Base-by-base conservation (phyloP, 176 grass and related monocot species). In the Bonia amplexicaulis region DNA sequence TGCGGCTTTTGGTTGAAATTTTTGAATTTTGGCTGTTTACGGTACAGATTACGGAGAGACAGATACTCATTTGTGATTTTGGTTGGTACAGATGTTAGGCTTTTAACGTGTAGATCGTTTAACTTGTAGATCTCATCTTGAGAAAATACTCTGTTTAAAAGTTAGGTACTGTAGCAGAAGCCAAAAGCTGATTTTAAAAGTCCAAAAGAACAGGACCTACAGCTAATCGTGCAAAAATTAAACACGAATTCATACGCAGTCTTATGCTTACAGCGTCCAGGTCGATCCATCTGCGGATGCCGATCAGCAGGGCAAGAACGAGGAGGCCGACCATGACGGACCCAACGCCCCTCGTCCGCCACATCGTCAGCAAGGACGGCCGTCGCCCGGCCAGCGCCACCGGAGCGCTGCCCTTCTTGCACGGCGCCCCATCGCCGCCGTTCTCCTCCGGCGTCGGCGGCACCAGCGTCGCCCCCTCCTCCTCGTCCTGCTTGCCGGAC, bases 301-400 rank as follows among this genome's bases (percentile, higher is more conserved):
- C 42, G 16, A 89, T 5, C 15, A 85, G 35, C 69, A 85, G 23
- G 39, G 31, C 87, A 25, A 89, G 77, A 19, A 89, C 2, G 14
- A 85, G 6, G 35, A 85, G n/a, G 44, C 69, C 69, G 55, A 61
- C 15, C 82, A 85, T 47, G 69, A 81, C 26, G 41, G 72, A 72
- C 0, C 75, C 40, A 41, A 80, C 69, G n/a, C 77, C 82, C 45
- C 7, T 76, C 26, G 42, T 20, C 20, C 60, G 45, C 78, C 65
- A 3, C 35, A 44, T 22, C 69, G 39, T 16, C 48, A 51, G 49
- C 23, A 33, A 26, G 31, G 22, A 20, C 29, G 12, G n/a, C 37
- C 23, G 23, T 6, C 49, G 11, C 4, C 2, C 54, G 3, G 40
- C 7, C 67, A 6, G 2, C 37, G 6, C 69, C 31, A 19, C 69